Conservation (phyloP, 257 asterid species). For the Ajuga chamaepitys region DNA sequence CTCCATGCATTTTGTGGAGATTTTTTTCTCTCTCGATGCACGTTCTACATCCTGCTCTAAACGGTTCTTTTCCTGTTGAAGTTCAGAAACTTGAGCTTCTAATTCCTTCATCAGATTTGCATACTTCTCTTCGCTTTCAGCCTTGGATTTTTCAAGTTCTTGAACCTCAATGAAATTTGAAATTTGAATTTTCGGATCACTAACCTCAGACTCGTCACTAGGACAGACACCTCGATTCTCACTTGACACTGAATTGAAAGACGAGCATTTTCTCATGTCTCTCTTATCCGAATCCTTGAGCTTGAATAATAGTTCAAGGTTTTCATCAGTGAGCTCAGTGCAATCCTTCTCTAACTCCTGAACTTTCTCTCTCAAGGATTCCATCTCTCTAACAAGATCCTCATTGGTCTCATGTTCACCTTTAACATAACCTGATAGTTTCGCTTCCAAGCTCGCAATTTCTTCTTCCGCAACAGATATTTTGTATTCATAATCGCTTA, state of each 20-base stretch:
- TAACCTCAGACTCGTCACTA: slow-evolving; percentile 45
- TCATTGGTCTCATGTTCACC: slow-evolving; percentile 15
- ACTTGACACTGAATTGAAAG: slow-evolving; percentile 39
- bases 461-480: slow-evolving; percentile 46
- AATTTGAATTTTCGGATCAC: slow-evolving; percentile 39
- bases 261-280: slow-evolving; percentile 23
- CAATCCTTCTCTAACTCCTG: slow-evolving; percentile 76
- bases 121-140: slow-evolving; percentile 29
- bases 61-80: slow-evolving; percentile 27
- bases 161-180: slow-evolving; percentile 21
- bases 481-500: slow-evolving; percentile 29
- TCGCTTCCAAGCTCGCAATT: slow-evolving; percentile 34
- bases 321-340: slow-evolving; percentile 79
- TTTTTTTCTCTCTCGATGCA: slow-evolving; percentile 20
- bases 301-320: slow-evolving; percentile 71
- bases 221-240: slow-evolving; percentile 31
- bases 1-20: slow-evolving; percentile 26
- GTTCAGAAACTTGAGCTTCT: slow-evolving; percentile 32
- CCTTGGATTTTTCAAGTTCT: slow-evolving; percentile 35
- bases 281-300: slow-evolving; percentile 46
- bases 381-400: slow-evolving; percentile 37
- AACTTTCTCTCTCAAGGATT: slow-evolving; percentile 51
- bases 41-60: slow-evolving; percentile 32
- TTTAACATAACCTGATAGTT: slow-evolving; percentile 13
- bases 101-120: slow-evolving; percentile 31